phyloP scores from a whole-genome alignment of 192 early-diverging fungal genomes.

The Podila minutissima region DNA sequence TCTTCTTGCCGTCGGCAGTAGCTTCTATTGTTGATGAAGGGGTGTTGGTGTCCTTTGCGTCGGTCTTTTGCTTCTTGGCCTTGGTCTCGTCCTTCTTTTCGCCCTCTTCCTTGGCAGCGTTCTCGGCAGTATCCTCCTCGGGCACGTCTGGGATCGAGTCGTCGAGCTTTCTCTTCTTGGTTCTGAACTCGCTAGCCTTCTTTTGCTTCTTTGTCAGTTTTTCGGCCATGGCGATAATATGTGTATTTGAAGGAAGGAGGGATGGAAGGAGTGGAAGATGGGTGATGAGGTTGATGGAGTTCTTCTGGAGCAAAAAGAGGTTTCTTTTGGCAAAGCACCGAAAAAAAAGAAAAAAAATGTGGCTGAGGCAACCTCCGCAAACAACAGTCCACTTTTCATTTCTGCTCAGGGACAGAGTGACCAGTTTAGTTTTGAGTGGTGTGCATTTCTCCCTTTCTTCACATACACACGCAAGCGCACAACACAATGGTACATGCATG shows the following conservation, averaged over 20 bases:
- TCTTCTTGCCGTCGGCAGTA: slow-evolving; percentile 26
- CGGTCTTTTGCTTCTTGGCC: slow-evolving; percentile 4
- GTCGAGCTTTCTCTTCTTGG: slow-evolving; percentile 56
- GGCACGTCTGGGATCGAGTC: slow-evolving; percentile 42
- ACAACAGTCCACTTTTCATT: neutral
- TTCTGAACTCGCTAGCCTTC: slow-evolving; percentile 58
- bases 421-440: too few relatives aligned
- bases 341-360: slow-evolving; percentile 4
- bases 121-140: slow-evolving; percentile 30
- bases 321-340: neutral
- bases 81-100: neutral
- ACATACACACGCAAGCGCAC: too few relatives aligned
- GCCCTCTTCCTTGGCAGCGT: slow-evolving; percentile 5
- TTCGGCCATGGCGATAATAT: slow-evolving; percentile 36
- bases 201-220: slow-evolving; percentile 62
- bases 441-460: too few relatives aligned
- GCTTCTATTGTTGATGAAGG: slow-evolving; percentile 6
- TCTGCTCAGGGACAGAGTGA: neutral
- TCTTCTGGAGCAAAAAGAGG: neutral
- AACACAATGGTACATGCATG: too few relatives aligned
- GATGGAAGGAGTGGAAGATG: neutral
- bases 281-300: neutral
- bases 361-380: neutral
- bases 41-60: neutral
- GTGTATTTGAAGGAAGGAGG: neutral